Base-by-base conservation (phyloP, 495 filamentous ascomycete species). In the Hyaloscypha finlandica region DNA sequence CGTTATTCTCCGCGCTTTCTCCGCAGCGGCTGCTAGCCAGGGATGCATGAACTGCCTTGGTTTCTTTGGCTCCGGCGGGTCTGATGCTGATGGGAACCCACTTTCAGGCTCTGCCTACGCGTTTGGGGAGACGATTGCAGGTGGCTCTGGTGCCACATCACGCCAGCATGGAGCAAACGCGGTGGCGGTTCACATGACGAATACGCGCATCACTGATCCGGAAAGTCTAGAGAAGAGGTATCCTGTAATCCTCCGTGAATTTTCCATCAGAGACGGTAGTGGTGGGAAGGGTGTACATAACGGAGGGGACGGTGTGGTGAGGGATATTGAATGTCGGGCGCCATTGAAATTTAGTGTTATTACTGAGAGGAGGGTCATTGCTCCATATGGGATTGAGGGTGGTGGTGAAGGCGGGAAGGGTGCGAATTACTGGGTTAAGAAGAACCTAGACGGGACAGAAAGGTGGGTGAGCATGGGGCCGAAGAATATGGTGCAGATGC, bases 111-210 rank as follows among this genome's bases (percentile, higher is more conserved):
- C 90, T 73, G 89, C 88, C 25, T 91, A 91, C 78, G 90, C 90
- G 71, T 60, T 65, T 32, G 90, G 90, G 66, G 87, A 89, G 72
- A 89, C 87, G 6, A 89, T 89, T 60, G 86, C 87, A 6, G 89
- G 89, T 20, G 89, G 89, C 37, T 83, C 81, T 62, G 89, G 89
- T 56, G 89, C 89, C 0, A 87, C 87, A 0, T 81, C 85, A 8
- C 80, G 78, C 32, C 90, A 87, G 88, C 72, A 83, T 55, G 89
- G 89, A 51, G 85, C 86, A 19, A 81, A 76, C 11, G 89, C 88
- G 25, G 85, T 90, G 25, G 88, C 90, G 64, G 87, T 86, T 8
- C 87, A 90, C 67, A 91, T 90, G 87, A 91, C 89, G 14, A 91
- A 91, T 68, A 91, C 89, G 2, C 83, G 89, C 0, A 91, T 90